Evolutionary conservation across 306 rosid species (phyloP).

Genomic region (Leucaena leucocephala): DNA sequence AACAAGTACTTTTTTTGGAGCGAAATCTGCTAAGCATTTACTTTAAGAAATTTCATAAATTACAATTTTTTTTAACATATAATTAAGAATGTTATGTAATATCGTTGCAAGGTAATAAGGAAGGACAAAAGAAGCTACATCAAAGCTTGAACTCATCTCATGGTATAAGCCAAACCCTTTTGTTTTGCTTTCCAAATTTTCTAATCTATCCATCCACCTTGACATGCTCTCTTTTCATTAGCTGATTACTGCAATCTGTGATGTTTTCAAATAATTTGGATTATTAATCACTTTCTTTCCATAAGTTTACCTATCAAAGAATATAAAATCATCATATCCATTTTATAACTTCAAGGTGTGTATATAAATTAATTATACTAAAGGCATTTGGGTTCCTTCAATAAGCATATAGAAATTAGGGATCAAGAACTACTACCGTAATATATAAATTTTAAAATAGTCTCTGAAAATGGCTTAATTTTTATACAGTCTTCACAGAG

Average conservation of each 20-base stretch:
- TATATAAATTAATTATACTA: background rate
- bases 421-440: no score
- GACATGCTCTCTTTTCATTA: background rate
- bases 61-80: conserved; percentile 7
- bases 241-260: no score
- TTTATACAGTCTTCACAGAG: no score
- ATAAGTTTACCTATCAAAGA: background rate
- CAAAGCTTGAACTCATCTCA: background rate
- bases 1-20: conserved; percentile 30
- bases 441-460: no score
- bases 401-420: background rate
- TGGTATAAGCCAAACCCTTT: conserved; percentile 31
- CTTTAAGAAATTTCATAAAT: conserved; percentile 24
- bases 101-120: conserved; percentile 8
- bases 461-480: no score
- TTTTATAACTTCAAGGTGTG: background rate
- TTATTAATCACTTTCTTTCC: background rate
- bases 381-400: no score
- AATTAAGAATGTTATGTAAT: conserved; percentile 8
- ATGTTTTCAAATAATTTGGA: background rate
- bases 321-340: background rate
- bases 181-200: conserved; percentile 21
- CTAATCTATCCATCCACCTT: conserved; percentile 20
- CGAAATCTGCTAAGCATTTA: conserved; percentile 40
- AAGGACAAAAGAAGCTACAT: conserved; percentile 22